These are phyloP conservation scores for Cunninghamia lanceolata DNA, from an alignment of 75 land plant species.

Conservation along the genomic window DNA sequence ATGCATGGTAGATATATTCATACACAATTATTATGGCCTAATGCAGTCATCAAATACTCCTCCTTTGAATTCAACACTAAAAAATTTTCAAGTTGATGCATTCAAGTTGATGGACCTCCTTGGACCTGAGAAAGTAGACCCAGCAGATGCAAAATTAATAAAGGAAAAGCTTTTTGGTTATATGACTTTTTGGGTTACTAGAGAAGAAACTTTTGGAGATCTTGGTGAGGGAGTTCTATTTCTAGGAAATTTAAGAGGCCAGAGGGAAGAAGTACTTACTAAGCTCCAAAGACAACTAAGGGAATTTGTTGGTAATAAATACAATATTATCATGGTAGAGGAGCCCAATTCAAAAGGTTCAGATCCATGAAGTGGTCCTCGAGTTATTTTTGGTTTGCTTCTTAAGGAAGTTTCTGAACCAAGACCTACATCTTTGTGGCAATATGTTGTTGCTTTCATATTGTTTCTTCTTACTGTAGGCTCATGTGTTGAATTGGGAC, in stretches of 20 bases:
- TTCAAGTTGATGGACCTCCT: too few species aligned
- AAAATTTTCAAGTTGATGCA: too few species aligned
- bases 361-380: slow-evolving; percentile 97
- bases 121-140: too few species aligned
- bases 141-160: too few species aligned
- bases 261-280: slow-evolving; percentile 84
- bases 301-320: slow-evolving; percentile 72
- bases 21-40: neutral
- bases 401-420: slow-evolving; percentile 94
- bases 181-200: too few species aligned
- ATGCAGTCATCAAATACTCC: neutral
- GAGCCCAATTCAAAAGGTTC: slow-evolving; percentile 93
- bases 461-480: slow-evolving; percentile 82
- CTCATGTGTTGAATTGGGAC: slow-evolving; percentile 90
- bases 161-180: too few species aligned
- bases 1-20: neutral
- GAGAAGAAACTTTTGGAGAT: slow-evolving; percentile 91
- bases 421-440: slow-evolving; percentile 77
- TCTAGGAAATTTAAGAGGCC: too few species aligned
- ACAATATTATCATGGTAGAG: slow-evolving; percentile 93
- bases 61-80: too few species aligned
- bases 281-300: slow-evolving; percentile 67
- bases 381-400: slow-evolving; percentile 91
- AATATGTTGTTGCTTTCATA: too few species aligned
- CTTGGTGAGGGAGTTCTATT: slow-evolving; percentile 93